These are phyloP conservation scores for Aspergillus sp. DNA, from an alignment of 2,329 filamentous ascomycete genomes.

Conservation along the genomic window DNA sequence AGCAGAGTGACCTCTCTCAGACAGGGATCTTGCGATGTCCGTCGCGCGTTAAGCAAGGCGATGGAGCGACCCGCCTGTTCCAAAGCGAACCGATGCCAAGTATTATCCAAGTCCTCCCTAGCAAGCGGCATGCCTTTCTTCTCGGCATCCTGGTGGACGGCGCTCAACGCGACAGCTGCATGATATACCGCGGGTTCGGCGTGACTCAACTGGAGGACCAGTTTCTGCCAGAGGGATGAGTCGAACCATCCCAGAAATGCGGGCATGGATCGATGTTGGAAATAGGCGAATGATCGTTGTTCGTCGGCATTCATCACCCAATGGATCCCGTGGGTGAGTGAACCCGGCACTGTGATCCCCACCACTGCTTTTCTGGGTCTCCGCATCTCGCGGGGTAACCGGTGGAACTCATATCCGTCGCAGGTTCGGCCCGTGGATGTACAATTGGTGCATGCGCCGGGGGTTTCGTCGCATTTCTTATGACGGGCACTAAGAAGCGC, in stretches of 20 bases:
- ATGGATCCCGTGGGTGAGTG: background rate
- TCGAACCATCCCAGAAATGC: slow-evolving; percentile 18
- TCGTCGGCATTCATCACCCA: slow-evolving; percentile 20
- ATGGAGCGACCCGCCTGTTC: slow-evolving; percentile 8
- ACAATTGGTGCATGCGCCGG: slow-evolving; percentile 39
- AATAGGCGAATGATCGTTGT: slow-evolving; percentile 22
- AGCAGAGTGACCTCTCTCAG: slow-evolving; percentile 8
- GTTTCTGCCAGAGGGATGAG: slow-evolving; percentile 12
- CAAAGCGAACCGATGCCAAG: slow-evolving; percentile 14
- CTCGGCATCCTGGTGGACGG: slow-evolving; percentile 7
- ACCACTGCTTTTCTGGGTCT: background rate
- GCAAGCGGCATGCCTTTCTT: slow-evolving; percentile 1
- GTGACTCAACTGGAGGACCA: slow-evolving; percentile 3
- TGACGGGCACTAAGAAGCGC: slow-evolving; percentile 1
- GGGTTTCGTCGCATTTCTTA: slow-evolving; percentile 34
- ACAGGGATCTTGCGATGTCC: slow-evolving; percentile 11
- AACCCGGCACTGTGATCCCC: background rate
- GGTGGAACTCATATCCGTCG: slow-evolving; percentile 37
- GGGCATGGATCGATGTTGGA: slow-evolving; percentile 18
- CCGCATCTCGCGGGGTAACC: slow-evolving; percentile 5
- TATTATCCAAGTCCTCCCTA: slow-evolving; percentile 4
- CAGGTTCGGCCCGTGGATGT: slow-evolving; percentile 39
- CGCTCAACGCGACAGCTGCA: slow-evolving; percentile 9
- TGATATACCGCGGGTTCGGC: slow-evolving; percentile 14
- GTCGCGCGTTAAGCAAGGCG: slow-evolving; percentile 1